These are phyloP conservation scores for Colletotrichum phormii DNA, from an alignment of 2,329 filamentous ascomycete species.

Conservation along the genomic window DNA sequence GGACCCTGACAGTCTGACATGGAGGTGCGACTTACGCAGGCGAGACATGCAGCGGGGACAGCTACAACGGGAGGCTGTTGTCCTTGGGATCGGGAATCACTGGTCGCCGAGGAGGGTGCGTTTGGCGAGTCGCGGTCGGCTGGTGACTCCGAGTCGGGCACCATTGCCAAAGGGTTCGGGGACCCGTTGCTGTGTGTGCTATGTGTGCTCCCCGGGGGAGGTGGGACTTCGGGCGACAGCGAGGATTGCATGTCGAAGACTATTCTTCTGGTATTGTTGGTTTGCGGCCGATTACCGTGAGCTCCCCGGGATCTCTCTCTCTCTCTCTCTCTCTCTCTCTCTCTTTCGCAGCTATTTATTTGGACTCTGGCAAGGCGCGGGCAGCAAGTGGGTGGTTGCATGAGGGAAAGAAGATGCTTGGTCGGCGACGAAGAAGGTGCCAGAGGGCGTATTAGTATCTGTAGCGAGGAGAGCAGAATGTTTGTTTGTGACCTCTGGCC, in stretches of 20 bases:
- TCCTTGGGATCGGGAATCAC: slow-evolving; percentile 37
- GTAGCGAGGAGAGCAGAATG: background rate
- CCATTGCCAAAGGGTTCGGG: slow-evolving; percentile 17
- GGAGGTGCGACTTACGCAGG: slow-evolving; percentile 59
- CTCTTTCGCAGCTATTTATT: no score
- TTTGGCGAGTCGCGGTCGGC: slow-evolving; percentile 26
- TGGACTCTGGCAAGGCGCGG: background rate
- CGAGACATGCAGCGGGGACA: slow-evolving; percentile 65
- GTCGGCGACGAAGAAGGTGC: slow-evolving; percentile 3
- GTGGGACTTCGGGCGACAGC: slow-evolving; percentile 25
- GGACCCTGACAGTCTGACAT: background rate
- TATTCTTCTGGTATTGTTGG: background rate
- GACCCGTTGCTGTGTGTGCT: slow-evolving; percentile 33
- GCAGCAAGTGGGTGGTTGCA: slow-evolving; percentile 1
- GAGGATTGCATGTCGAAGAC: slow-evolving; percentile 22
- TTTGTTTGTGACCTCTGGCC: background rate
- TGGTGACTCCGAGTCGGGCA: slow-evolving; percentile 38
- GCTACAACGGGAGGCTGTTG: slow-evolving; percentile 49
- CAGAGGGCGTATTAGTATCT: slow-evolving; percentile 1
- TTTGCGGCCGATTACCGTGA: background rate
- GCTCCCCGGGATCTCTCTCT: background rate
- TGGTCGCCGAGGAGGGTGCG: slow-evolving; percentile 39
- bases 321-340: background rate
- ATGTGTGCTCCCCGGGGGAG: slow-evolving; percentile 28
- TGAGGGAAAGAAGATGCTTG: background rate